These are phyloP conservation scores for Mortierella sp. DNA, from an alignment of 371 early-diverging fungal genomes.

Conservation along the genomic window DNA sequence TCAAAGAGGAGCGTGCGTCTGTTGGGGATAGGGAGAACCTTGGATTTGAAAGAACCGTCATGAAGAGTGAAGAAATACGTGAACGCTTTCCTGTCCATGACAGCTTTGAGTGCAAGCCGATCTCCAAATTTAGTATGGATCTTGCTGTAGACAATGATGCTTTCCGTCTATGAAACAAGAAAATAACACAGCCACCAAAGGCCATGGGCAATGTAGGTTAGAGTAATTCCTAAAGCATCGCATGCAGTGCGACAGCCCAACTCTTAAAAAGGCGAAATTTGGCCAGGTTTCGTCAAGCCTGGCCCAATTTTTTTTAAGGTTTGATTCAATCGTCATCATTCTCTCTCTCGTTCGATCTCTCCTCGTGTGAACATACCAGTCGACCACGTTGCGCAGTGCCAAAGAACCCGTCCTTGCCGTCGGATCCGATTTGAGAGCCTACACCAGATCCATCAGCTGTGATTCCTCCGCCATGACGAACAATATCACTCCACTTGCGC, in stretches of 20 bases:
- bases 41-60: slow-evolving; percentile 56
- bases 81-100: slow-evolving; percentile 27
- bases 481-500: slow-evolving; percentile 56
- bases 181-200: background rate
- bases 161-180: slow-evolving; percentile 30
- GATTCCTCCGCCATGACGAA: slow-evolving; percentile 55
- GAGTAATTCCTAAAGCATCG: background rate
- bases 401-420: slow-evolving; percentile 54
- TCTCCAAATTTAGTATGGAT: slow-evolving; percentile 39
- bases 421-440: slow-evolving; percentile 33
- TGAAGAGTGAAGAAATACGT: slow-evolving; percentile 44
- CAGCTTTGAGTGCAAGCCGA: slow-evolving; percentile 39
- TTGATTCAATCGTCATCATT: background rate
- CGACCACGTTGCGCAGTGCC: slow-evolving; percentile 44
- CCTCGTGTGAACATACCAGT: slow-evolving; percentile 26
- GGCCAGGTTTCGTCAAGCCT: too few relatives aligned
- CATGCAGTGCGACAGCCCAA: slow-evolving; percentile 16
- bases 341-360: background rate
- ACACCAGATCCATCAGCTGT: slow-evolving; percentile 44
- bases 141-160: slow-evolving; percentile 45
- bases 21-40: slow-evolving; percentile 46
- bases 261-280: background rate
- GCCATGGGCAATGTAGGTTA: background rate
- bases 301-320: background rate
- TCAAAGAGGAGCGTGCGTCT: slow-evolving; percentile 40